phyloP scores from a whole-genome alignment of 495 filamentous ascomycete species.

The Hypoxylon cercidicola region DNA sequence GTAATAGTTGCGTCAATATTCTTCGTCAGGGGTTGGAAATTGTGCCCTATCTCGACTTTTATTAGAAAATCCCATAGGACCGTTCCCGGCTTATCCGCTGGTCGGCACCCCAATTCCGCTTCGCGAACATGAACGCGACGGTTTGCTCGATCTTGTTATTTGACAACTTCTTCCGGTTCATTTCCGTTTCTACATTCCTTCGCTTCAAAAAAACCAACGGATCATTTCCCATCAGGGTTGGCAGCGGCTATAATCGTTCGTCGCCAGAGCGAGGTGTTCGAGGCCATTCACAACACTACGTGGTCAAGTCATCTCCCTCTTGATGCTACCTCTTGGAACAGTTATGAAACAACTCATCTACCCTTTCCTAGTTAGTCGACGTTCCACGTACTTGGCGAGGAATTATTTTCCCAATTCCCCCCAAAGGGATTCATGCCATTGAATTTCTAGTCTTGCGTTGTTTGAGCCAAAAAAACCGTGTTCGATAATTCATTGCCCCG shows the following conservation, averaged over 20 bases:
- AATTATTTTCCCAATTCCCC: conserved; percentile 5
- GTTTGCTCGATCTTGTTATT: no score
- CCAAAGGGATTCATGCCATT: conserved; percentile 1
- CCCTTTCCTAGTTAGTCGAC: not conserved
- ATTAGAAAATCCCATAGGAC: not conserved
- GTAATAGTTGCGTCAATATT: conserved; percentile 3
- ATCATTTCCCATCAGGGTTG: not conserved
- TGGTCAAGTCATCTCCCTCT: conserved; percentile 13
- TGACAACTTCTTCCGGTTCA: no score
- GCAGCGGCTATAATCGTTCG: not conserved
- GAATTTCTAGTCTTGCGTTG: not conserved
- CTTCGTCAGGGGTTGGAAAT: conserved; percentile 12
- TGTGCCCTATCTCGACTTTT: not conserved
- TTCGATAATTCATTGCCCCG: conserved; percentile 4
- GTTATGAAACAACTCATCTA: conserved; percentile 33
- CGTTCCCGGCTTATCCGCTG: conserved; percentile 10
- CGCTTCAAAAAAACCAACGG: not conserved
- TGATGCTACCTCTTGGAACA: conserved; percentile 38
- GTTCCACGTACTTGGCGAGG: conserved; percentile 4
- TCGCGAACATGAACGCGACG: no score
- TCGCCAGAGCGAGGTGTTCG: not conserved
- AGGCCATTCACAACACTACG: conserved; percentile 20
- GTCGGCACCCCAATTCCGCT: not conserved
- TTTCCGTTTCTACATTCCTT: not conserved
- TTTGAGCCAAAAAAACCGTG: not conserved